Percentiles rank a stretch among this genome's conserved stretches.
These are phyloP conservation scores for Lactifluus hygrophoroides DNA, from an alignment of 768 basidiomycete species.

Conservation along the genomic window DNA sequence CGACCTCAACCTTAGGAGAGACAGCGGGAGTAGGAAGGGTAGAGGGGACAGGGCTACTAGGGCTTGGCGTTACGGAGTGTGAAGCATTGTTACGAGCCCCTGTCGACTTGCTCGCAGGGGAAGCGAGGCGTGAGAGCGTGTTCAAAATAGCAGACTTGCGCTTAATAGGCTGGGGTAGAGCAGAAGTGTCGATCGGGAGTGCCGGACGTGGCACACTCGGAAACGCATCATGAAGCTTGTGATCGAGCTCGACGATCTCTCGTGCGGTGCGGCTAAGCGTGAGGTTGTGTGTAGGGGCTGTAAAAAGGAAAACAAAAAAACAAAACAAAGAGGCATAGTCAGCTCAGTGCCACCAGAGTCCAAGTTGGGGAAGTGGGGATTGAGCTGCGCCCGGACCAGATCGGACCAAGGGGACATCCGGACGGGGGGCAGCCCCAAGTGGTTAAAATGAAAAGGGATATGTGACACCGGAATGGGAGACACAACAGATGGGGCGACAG, in stretches of 20 bases:
- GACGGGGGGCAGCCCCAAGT: no score
- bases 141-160: slow-evolving; percentile 81
- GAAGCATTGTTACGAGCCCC: slow-evolving; percentile 27
- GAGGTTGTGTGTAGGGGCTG: slow-evolving; percentile 85
- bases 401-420: neutral
- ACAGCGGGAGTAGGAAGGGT: slow-evolving; percentile 35
- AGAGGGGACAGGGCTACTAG: slow-evolving; percentile 28
- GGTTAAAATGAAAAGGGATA: slow-evolving; percentile 19
- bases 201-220: slow-evolving; percentile 49
- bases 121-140: slow-evolving; percentile 76
- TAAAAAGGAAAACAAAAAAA: slow-evolving; percentile 10
- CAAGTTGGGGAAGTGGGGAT: slow-evolving; percentile 13
- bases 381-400: slow-evolving; percentile 15
- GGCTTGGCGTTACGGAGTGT: slow-evolving; percentile 17
- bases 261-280: slow-evolving; percentile 72
- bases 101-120: slow-evolving; percentile 49
- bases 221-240: slow-evolving; percentile 62
- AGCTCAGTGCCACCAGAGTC: slow-evolving; percentile 13
- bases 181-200: slow-evolving; percentile 50
- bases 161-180: slow-evolving; percentile 50
- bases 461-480: neutral
- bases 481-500: neutral
- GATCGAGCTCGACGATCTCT: slow-evolving; percentile 77
- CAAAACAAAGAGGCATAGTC: slow-evolving; percentile 13
- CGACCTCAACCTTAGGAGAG: slow-evolving; percentile 47